Percentiles rank a stretch among this genome's conserved stretches.
Evolutionary conservation across 2,329 filamentous ascomycete species (phyloP).

Genomic region (Arthrobotrys entomopaga): DNA sequence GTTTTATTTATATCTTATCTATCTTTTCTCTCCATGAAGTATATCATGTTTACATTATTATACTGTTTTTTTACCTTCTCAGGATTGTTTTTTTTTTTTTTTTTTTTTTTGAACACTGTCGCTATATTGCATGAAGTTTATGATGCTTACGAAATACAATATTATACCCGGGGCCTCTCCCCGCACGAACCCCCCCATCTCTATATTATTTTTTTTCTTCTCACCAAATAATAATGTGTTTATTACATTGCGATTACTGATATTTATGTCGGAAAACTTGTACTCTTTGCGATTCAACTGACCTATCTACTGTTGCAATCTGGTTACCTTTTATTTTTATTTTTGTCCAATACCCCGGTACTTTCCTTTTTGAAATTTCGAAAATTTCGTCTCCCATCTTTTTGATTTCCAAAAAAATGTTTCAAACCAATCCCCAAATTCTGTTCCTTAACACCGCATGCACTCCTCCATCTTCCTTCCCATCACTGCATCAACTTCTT

Average conservation of each 20-base stretch:
- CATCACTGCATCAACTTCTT: constrained; percentile 54
- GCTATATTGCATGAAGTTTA: constrained; percentile 44
- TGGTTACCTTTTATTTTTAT: constrained; percentile 9
- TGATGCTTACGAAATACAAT: constrained; percentile 46
- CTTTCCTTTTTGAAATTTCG: background rate
- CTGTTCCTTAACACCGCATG: background rate
- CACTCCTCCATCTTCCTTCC: no score
- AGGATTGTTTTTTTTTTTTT: no score
- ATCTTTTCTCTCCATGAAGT: constrained; percentile 17
- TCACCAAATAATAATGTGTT: constrained; percentile 43
- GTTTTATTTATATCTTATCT: constrained; percentile 10
- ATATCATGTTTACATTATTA: constrained; percentile 2
- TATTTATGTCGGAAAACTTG: background rate
- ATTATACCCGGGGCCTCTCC: constrained; percentile 27
- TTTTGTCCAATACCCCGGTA: background rate
- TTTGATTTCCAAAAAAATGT: background rate
- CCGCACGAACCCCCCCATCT: constrained; percentile 1
- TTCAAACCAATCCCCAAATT: background rate
- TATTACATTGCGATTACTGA: constrained; percentile 19
- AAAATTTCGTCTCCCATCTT: background rate
- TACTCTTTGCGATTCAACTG: background rate
- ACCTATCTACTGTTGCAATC: constrained; percentile 3
- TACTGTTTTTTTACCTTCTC: background rate
- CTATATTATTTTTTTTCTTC: no score
- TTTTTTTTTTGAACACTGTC: constrained; percentile 12